A percentile compares a stretch with the other conserved stretches of the same genome.
Conservation (phyloP, 257 asterid genomes). For the Coffea eugenioides region DNA sequence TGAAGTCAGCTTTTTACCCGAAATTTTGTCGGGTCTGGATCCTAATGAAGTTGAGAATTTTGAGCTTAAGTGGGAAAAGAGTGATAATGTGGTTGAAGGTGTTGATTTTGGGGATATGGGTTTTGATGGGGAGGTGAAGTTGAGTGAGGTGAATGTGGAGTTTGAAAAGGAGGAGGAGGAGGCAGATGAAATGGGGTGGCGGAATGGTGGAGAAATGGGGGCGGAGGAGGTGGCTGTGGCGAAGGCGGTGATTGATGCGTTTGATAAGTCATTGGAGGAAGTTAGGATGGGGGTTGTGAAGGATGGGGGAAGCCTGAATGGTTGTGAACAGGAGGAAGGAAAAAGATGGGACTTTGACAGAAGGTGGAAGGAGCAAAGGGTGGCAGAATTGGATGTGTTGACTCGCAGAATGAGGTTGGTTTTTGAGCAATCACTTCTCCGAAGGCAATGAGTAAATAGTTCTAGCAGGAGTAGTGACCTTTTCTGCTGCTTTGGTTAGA, state of each 20-base stretch:
- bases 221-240: slow-evolving; percentile 39
- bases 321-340: slow-evolving; percentile 17
- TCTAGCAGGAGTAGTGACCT: slow-evolving; percentile 5
- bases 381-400: slow-evolving; percentile 66
- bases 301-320: slow-evolving; percentile 22
- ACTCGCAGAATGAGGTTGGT: slow-evolving; percentile 68
- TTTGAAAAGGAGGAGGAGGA: slow-evolving; percentile 38
- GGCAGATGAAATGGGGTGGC: not conserved
- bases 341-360: slow-evolving; percentile 31
- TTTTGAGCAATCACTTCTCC: slow-evolving; percentile 50
- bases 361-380: slow-evolving; percentile 67
- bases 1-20: slow-evolving; percentile 52
- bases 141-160: slow-evolving; percentile 81
- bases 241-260: slow-evolving; percentile 50
- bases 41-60: slow-evolving; percentile 15
- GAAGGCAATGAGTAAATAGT: slow-evolving; percentile 36
- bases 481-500: not conserved
- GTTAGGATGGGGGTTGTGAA: slow-evolving; percentile 32
- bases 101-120: slow-evolving; percentile 12
- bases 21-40: slow-evolving; percentile 21
- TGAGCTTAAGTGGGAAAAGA: slow-evolving; percentile 21
- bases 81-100: slow-evolving; percentile 10
- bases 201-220: slow-evolving; percentile 11
- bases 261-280: slow-evolving; percentile 62
- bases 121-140: slow-evolving; percentile 24